Evolutionary conservation across 163 green algal species (phyloP).

Genomic region (Scenedesmus sp.): DNA sequence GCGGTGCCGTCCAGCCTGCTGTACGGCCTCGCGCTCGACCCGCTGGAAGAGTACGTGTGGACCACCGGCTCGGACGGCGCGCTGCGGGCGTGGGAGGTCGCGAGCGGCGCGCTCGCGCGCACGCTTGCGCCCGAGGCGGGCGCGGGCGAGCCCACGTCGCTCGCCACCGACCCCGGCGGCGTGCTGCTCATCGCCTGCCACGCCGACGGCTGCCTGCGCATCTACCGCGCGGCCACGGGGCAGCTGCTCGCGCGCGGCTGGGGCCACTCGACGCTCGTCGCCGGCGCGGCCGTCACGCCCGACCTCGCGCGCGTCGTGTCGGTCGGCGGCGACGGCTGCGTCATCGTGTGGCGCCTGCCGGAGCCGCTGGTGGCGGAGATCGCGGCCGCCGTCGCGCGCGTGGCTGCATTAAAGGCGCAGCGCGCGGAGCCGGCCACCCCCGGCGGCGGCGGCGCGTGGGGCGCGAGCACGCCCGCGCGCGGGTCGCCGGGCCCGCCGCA

Average conservation of each 20-base stretch:
- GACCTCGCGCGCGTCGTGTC: constrained; percentile 53
- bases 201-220: constrained; percentile 54
- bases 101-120: constrained; percentile 24
- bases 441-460: constrained; percentile 25
- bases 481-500: not conserved
- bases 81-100: constrained; percentile 57
- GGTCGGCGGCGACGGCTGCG: constrained; percentile 63
- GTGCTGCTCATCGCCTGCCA: constrained; percentile 52
- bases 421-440: not conserved
- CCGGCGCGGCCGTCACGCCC: constrained; percentile 47
- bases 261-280: constrained; percentile 60
- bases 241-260: constrained; percentile 46
- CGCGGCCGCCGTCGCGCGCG: constrained; percentile 26
- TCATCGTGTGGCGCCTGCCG: constrained; percentile 68
- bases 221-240: constrained; percentile 57
- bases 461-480: not conserved
- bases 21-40: constrained; percentile 57
- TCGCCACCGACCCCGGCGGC: constrained; percentile 59
- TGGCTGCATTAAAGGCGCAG: constrained; percentile 3
- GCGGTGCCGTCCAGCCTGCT: constrained; percentile 48
- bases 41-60: constrained; percentile 42
- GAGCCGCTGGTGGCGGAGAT: constrained; percentile 41
- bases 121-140: constrained; percentile 39
- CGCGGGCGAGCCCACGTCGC: constrained; percentile 53
- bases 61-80: constrained; percentile 47